These are phyloP conservation scores for Coemansia javaensis DNA, from an alignment of 192 early-diverging fungal species.

Conservation along the genomic window DNA sequence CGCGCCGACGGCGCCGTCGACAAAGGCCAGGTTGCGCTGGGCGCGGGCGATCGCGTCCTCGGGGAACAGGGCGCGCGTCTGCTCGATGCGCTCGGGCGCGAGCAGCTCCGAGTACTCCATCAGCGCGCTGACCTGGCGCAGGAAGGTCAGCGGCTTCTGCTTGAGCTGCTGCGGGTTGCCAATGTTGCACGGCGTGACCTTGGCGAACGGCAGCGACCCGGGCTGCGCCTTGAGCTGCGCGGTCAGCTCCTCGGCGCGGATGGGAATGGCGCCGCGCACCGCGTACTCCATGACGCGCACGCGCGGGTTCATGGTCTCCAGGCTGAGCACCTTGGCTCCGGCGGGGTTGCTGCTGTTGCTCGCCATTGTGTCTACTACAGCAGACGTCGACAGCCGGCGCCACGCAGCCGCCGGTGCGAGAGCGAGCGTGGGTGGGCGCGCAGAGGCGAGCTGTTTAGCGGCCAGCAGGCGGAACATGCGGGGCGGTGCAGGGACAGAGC, in stretches of 20 bases:
- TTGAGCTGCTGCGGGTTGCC: slow-evolving; percentile 89
- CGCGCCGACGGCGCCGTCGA: slow-evolving; percentile 76
- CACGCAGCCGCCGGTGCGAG: background rate
- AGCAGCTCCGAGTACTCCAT: slow-evolving; percentile 84
- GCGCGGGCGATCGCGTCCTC: slow-evolving; percentile 84
- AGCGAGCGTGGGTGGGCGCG: slow-evolving; percentile 1
- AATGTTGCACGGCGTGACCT: slow-evolving; percentile 79
- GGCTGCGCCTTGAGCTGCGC: slow-evolving; percentile 48
- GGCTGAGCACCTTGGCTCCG: slow-evolving; percentile 59
- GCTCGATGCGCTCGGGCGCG: slow-evolving; percentile 54
- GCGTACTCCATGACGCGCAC: slow-evolving; percentile 85
- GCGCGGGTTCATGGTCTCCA: slow-evolving; percentile 67
- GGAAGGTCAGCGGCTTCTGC: slow-evolving; percentile 92
- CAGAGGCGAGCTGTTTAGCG: slow-evolving; percentile 7
- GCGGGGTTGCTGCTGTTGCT: background rate
- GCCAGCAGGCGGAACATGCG: slow-evolving; percentile 12
- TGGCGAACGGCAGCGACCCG: slow-evolving; percentile 59
- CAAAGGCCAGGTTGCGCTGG: slow-evolving; percentile 57
- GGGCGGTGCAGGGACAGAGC: background rate
- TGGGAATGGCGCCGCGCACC: slow-evolving; percentile 91
- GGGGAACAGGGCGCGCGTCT: slow-evolving; percentile 69
- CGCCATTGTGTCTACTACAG: slow-evolving; percentile 23
- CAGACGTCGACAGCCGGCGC: slow-evolving; percentile 20
- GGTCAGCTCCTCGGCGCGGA: slow-evolving; percentile 81
- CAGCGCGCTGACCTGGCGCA: slow-evolving; percentile 89